phyloP scores from a whole-genome alignment of 768 basidiomycete genomes.

The Boletus subcaerulescens region DNA sequence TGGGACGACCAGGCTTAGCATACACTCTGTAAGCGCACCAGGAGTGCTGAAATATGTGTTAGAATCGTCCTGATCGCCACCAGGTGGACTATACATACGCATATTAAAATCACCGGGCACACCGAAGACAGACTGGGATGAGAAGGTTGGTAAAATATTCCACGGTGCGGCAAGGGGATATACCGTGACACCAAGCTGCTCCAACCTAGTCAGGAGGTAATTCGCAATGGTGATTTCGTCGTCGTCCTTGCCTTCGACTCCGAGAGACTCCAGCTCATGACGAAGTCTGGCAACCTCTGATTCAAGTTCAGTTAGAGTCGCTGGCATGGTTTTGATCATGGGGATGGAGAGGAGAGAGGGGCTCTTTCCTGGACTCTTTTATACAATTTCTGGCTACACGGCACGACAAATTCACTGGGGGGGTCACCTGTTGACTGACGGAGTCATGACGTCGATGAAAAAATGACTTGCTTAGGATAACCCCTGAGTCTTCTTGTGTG shows the following conservation, averaged over 20 bases:
- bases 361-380: not conserved
- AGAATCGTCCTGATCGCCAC: not conserved
- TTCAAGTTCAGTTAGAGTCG: conserved; percentile 30
- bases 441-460: not conserved
- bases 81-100: conserved; percentile 30
- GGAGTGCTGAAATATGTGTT: conserved; percentile 20
- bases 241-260: conserved; percentile 30
- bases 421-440: no score
- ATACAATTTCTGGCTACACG: not conserved
- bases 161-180: conserved; percentile 6
- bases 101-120: conserved; percentile 89
- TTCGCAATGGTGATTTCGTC: conserved; percentile 50
- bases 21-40: conserved; percentile 18
- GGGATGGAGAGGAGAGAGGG: not conserved
- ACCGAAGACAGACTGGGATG: conserved; percentile 69
- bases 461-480: not conserved
- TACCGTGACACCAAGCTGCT: conserved; percentile 64
- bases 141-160: not conserved
- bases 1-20: not conserved
- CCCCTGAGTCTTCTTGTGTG: conserved; percentile 1
- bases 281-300: conserved; percentile 47
- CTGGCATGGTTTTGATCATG: conserved; percentile 10
- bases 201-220: conserved; percentile 61
- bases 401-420: not conserved
- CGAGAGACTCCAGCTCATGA: conserved; percentile 43